Evolutionary conservation across 345 rosid species (phyloP).

Genomic region (Linum trigynum): DNA sequence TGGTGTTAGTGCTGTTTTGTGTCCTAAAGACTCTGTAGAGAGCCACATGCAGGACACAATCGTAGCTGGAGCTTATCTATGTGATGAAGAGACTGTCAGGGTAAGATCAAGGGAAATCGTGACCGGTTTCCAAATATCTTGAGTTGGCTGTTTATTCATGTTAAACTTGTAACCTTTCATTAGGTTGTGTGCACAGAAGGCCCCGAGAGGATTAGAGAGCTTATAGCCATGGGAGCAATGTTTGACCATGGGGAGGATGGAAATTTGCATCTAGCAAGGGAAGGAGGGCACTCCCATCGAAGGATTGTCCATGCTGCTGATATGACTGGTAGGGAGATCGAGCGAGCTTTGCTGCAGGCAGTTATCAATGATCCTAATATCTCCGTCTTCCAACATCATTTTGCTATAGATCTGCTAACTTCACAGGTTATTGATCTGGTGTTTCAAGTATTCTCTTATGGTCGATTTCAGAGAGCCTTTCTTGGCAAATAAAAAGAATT

Average conservation of each 20-base stretch:
- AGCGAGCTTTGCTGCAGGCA: constrained; percentile 81
- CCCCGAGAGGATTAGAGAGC: constrained; percentile 83
- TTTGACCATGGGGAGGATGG: constrained; percentile 95
- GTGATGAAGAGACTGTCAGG: constrained; percentile 90
- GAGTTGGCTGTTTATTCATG: constrained; percentile 3
- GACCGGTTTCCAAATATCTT: too few relatives aligned
- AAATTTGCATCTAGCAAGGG: constrained; percentile 92
- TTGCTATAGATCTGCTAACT: constrained; percentile 84
- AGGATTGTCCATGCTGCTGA: constrained; percentile 97
- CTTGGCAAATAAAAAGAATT: neutral
- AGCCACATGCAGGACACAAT: constrained; percentile 96
- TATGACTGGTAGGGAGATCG: constrained; percentile 97
- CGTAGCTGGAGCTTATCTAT: constrained; percentile 88
- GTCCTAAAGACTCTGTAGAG: constrained; percentile 91
- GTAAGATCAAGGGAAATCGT: constrained; percentile 30
- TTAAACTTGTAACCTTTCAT: constrained; percentile 8
- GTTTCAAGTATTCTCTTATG: neutral
- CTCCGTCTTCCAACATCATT: constrained; percentile 72
- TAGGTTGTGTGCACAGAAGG: constrained; percentile 97
- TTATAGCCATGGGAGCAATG: constrained; percentile 88
- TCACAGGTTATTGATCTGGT: constrained; percentile 44
- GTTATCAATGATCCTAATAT: constrained; percentile 72
- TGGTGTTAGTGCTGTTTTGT: constrained; percentile 93
- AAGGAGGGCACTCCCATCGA: constrained; percentile 93
- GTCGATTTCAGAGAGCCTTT: constrained; percentile 1